Base-by-base conservation (phyloP, 2,329 filamentous ascomycete genomes). In the Celoporthe dispersa region DNA sequence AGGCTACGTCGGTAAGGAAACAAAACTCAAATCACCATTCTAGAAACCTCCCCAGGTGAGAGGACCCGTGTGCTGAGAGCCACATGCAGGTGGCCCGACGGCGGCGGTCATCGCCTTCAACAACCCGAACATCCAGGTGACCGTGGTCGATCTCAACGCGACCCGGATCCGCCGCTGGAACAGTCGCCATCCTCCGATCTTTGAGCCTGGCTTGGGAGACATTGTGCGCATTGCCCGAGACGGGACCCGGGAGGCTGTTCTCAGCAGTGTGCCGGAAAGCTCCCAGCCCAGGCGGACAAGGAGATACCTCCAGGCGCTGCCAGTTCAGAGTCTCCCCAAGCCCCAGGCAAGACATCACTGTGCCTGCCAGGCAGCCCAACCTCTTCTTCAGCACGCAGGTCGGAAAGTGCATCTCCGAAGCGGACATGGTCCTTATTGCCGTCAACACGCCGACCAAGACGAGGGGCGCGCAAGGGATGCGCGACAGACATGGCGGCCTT, bases 391-490 rank as follows among this genome's bases (percentile, higher is more conserved):
- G 91, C 3, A 91, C 88, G 28, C 85, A 93, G 67, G 84, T 92
- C 12, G 84, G 85, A 28, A 82, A 80, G 72, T 84, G 83, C 71
- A 91, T 94, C 71, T 79, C 83, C 33, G 87, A 89, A 72, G 92
- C 92, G 16, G 91, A 94, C 76, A 81, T 94, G 60, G 87, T 95
- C 69, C 87, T 95, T 70, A 87, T 94, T 68, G 88, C 91, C 19
- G 92, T 95, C 74, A 93, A 94, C 78, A 94, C 92, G 0, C 92
- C 92, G 2, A 94, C 92, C 59, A 94, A 94, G 81, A 86, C 83
- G 48, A 87, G 86, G 63, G 92, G 92, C 68, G 81, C 88, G 92
- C 63, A 89, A 90, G 6, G 92, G 91, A 14, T 86, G 85, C 73
- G 92, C 92, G 0, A 91, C 91, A 22, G 91, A 94, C 75, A 88